phyloP scores from a whole-genome alignment of 225 moss, liverwort and hornwort species.

The Pleurozium schreberi region DNA sequence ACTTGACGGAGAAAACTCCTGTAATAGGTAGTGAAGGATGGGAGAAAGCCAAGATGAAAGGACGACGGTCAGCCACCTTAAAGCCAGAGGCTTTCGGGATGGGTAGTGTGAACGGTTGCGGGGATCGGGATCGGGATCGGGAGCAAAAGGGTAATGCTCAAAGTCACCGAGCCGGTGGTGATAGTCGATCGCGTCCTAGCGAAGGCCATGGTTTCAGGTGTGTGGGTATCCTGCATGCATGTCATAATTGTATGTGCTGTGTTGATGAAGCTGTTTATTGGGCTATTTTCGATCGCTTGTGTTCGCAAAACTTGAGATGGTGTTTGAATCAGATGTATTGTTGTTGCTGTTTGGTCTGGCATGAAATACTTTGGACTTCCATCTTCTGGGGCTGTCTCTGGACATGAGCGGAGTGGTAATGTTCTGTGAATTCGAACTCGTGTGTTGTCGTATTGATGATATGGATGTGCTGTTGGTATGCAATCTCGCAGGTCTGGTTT shows the following conservation, averaged over 20 bases:
- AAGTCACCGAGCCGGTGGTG: conserved; percentile 46
- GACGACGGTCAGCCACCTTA: conserved; percentile 54
- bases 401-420: not conserved
- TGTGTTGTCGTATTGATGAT: not conserved
- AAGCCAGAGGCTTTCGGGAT: conserved; percentile 42
- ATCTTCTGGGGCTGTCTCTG: not conserved
- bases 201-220: conserved; percentile 89
- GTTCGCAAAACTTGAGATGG: not conserved
- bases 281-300: not conserved
- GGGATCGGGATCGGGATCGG: conserved; percentile 44
- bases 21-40: conserved; percentile 39
- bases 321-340: not conserved
- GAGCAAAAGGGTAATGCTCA: conserved; percentile 75
- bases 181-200: conserved; percentile 67
- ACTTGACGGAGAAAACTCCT: conserved; percentile 50
- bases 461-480: not conserved
- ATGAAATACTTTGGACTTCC: not conserved
- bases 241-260: not conserved
- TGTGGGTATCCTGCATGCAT: not conserved
- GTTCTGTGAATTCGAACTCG: not conserved
- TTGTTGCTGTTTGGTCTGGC: not conserved
- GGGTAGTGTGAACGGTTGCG: conserved; percentile 38
- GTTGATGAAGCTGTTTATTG: not conserved
- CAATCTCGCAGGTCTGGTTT: conserved; percentile 32
- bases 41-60: conserved; percentile 85